Percentiles rank a stretch among this genome's conserved stretches.
These are phyloP conservation scores for Paradendryphiella salina DNA, from an alignment of 2,329 filamentous ascomycete species.

Conservation along the genomic window DNA sequence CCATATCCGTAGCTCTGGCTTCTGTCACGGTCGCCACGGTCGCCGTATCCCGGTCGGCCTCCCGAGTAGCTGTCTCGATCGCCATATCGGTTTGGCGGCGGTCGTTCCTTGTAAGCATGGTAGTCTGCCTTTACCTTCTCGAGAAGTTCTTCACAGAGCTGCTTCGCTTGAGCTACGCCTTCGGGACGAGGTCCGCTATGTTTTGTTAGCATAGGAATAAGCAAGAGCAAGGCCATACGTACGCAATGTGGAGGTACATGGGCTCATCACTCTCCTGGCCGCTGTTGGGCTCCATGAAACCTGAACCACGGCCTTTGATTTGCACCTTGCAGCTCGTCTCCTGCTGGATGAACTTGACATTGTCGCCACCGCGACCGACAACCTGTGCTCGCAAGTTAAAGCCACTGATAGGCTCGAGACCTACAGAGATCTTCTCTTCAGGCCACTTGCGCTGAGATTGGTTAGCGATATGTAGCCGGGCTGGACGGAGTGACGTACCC, in stretches of 20 bases:
- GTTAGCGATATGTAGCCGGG: slow-evolving; percentile 28
- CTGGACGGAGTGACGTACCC: slow-evolving; percentile 60
- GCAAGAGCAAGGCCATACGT: slow-evolving; percentile 45
- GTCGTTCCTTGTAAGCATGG: slow-evolving; percentile 78
- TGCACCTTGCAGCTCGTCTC: slow-evolving; percentile 95
- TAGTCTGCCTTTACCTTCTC: slow-evolving; percentile 87
- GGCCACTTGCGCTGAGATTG: slow-evolving; percentile 88
- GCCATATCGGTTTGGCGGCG: slow-evolving; percentile 54
- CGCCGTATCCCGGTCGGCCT: slow-evolving; percentile 47
- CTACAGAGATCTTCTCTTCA: slow-evolving; percentile 90
- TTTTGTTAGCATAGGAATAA: slow-evolving; percentile 14
- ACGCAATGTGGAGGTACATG: slow-evolving; percentile 97
- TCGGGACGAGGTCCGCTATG: slow-evolving; percentile 79
- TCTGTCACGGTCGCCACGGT: slow-evolving; percentile 48
- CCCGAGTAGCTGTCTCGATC: slow-evolving; percentile 46
- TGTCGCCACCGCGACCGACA: slow-evolving; percentile 89
- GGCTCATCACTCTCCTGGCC: slow-evolving; percentile 89
- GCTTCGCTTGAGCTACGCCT: slow-evolving; percentile 84
- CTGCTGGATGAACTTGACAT: slow-evolving; percentile 97
- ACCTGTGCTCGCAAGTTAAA: slow-evolving; percentile 97
- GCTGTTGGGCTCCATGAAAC: slow-evolving; percentile 88
- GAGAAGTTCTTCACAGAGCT: slow-evolving; percentile 85
- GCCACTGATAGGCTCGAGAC: slow-evolving; percentile 85
- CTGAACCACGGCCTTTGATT: slow-evolving; percentile 95
- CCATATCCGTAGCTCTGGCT: slow-evolving; percentile 46